Evolutionary conservation across 306 rosid genomes (phyloP).

Genomic region (Carpinus fangiana): DNA sequence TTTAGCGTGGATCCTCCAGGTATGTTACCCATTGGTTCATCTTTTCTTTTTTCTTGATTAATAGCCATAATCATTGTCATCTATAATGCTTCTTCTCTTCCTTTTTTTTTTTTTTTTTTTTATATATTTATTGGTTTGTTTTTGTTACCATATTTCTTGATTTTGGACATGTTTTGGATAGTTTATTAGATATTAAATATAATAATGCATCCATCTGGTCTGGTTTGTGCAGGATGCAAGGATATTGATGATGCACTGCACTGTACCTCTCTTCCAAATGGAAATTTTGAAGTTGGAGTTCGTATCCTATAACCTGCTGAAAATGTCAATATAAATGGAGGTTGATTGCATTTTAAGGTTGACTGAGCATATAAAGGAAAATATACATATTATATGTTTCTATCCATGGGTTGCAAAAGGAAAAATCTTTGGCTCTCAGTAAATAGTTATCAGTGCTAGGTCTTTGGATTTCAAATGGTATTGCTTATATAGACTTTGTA

Average conservation of each 20-base stretch:
- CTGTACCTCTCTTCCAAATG: constrained; percentile 87
- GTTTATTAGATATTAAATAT: neutral
- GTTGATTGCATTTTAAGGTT: neutral
- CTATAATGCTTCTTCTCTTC: neutral
- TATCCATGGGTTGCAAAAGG: neutral
- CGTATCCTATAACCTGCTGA: constrained; percentile 67
- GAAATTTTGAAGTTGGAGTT: constrained; percentile 98
- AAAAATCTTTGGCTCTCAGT: neutral
- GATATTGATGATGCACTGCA: constrained; percentile 99
- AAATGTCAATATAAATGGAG: neutral
- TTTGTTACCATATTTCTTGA: neutral
- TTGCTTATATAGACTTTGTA: neutral
- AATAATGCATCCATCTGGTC: neutral
- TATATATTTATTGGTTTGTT: constrained; percentile 12
- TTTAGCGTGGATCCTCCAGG: constrained; percentile 99
- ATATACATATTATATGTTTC: neutral
- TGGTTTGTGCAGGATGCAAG: constrained; percentile 74
- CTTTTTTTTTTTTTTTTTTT: too few relatives aligned
- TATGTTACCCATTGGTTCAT: constrained; percentile 23
- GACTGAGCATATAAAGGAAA: neutral
- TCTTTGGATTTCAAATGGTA: neutral
- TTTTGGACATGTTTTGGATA: neutral
- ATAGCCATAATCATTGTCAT: neutral
- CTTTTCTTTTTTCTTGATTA: neutral
- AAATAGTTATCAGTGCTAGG: neutral